Evolutionary conservation across 257 asterid genomes (phyloP), one percentile per base, ranked within the genome.

Genomic region (Anisodus acutangulus): DNA sequence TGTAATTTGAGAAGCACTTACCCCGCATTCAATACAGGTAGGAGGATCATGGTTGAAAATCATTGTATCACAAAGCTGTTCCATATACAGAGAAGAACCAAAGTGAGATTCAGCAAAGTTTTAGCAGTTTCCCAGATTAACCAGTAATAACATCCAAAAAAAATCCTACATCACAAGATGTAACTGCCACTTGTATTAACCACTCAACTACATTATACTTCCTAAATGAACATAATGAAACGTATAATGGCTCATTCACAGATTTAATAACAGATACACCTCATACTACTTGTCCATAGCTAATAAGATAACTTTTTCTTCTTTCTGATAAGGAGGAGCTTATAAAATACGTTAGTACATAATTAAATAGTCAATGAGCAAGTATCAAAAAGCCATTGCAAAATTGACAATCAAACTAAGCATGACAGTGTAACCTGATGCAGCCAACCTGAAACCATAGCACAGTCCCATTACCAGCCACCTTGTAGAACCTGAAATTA

Each of bases 391-490:
- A 68, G 43, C 49, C 76, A 84, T 53, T 5, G 31, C 3, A n/a
- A 6, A 57, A 66, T 17, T 62, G 69, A 71, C 26, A 85, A 41
- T 60, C 10, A 60, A 70, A 86, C 81, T 53, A 76, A 26, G 63
- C 37, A 82, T 85, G 79, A 90, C 70, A 91, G 83, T 74, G 93
- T 92, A 86, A 92, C 98, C 97, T 93, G 96, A 90, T 86, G 89
- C 87, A 87, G 94, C 96, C 91, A 94, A 96, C 99, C 98, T 94
- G 98, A 96, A 96, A 94, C 98, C 97, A 92, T 49, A 96, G 92
- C 94, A 92, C 92, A 22, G 92, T 90, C 91, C 91, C 97, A 90
- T 96, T 96, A 43, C 86, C 95, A 82, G 91, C 93, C 88, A 94
- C 98, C 91, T 90, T 93, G 91, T 94, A 94, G 89, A 93, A 94